These are phyloP conservation scores for Cyberlindnera bimundalis DNA, from an alignment of 805 yeast species.

Conservation along the genomic window DNA sequence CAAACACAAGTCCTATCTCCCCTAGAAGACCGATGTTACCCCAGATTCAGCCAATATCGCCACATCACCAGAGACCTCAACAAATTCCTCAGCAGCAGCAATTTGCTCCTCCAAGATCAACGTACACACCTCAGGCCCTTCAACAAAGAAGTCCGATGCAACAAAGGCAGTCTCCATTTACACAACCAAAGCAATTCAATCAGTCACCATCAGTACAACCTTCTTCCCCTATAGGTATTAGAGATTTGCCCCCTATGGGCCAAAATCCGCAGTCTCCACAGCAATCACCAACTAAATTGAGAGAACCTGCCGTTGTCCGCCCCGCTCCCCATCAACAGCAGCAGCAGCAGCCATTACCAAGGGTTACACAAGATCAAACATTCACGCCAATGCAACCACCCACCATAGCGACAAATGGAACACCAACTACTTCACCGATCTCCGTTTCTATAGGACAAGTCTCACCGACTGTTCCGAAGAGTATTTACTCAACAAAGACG, in stretches of 20 bases:
- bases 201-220: conserved; percentile 2
- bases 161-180: conserved; percentile 1
- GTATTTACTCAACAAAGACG: too few relatives aligned
- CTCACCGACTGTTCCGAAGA: neutral
- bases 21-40: conserved; percentile 11
- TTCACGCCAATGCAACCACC: conserved; percentile 1
- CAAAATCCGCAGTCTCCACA: conserved; percentile 1
- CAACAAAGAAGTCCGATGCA: conserved; percentile 4
- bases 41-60: conserved; percentile 3
- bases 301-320: conserved; percentile 2
- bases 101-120: conserved; percentile 5
- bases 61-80: conserved; percentile 5
- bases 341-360: neutral
- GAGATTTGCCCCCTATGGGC: conserved; percentile 1
- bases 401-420: neutral
- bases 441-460: neutral
- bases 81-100: conserved; percentile 6
- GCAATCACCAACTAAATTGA: neutral
- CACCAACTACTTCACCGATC: neutral
- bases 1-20: conserved; percentile 1
- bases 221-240: conserved; percentile 1
- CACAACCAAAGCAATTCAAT: conserved; percentile 1
- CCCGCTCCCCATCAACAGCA: neutral
- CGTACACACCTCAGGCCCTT: conserved; percentile 2
- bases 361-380: neutral